phyloP scores from a whole-genome alignment of 345 rosid genomes.

The Moricandia moricandioides region DNA sequence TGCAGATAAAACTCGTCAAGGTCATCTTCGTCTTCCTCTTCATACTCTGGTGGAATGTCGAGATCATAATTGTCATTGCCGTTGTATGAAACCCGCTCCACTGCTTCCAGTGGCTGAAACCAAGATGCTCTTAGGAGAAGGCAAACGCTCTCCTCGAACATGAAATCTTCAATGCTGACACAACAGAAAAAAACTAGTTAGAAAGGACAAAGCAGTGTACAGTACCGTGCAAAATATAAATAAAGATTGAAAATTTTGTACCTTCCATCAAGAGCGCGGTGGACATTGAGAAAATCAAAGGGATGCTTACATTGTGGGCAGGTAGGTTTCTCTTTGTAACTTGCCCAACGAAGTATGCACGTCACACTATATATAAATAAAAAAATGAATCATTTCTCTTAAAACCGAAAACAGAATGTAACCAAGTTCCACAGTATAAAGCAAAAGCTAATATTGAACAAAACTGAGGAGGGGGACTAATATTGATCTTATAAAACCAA shows the following conservation, averaged over 20 bases:
- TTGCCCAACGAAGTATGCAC: conserved; percentile 90
- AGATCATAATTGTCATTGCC: conserved; percentile 49
- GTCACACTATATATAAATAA: conserved; percentile 62
- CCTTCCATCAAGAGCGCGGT: conserved; percentile 88
- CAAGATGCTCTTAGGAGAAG: conserved; percentile 85
- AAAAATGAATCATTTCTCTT: conserved; percentile 12
- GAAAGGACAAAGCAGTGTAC: not conserved
- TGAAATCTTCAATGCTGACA: conserved; percentile 82
- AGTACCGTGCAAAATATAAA: not conserved
- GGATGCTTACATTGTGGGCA: conserved; percentile 97
- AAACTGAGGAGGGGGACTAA: not conserved
- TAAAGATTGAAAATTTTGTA: not conserved
- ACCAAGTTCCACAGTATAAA: not conserved
- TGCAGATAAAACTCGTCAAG: conserved; percentile 54
- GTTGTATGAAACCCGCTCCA: conserved; percentile 44
- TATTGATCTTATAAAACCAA: not conserved
- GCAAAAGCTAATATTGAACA: not conserved
- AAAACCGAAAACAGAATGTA: not conserved
- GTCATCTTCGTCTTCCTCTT: conserved; percentile 46
- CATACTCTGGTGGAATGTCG: conserved; percentile 35
- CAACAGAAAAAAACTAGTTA: not conserved
- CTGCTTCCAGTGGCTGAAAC: conserved; percentile 60
- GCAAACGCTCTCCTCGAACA: conserved; percentile 94
- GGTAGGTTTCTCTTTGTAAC: conserved; percentile 55
- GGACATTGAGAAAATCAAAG: conserved; percentile 74